Base-by-base conservation (phyloP, 441 rosid genomes). In the Erodium chrysanthum region DNA sequence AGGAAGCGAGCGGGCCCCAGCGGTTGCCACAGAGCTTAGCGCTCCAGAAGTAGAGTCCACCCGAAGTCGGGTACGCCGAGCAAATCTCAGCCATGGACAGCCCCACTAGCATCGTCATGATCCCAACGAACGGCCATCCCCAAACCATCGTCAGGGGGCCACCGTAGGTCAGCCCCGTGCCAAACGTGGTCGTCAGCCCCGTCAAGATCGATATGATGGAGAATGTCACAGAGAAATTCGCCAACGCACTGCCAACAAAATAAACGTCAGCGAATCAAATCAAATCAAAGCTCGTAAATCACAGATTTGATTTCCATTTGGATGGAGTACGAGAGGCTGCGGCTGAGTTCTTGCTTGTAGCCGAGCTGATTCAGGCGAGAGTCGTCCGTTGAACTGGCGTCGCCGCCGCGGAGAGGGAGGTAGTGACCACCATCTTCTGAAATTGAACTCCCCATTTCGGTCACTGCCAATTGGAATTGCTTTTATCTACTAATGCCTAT, bases 1-100 rank as follows among this genome's bases (percentile, higher is more conserved):
- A 87, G 42, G 85, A 83, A 64, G 88, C 84, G 31, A 77, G 14
- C 18, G 88, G 89, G 0, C 85, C 85, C 88, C 88, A 84, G 0
- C 40, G 9, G 3, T 46, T 42, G 17, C 85, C 84, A 31, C 82
- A 77, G 6, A 82, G 80, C 74, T 66, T 76, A 12, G 89, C 83
- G 44, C 85, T 85, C 89, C 92, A 87, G 67, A 74, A 82, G 67
- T 84, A 77, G 17, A 85, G 88, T 0, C 88, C 89, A 25, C 84
- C 85, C 0, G 86, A 77, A 9, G 86, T 82, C 0, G 89, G 92
- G 62, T 73, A 83, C 3, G 85, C 86, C 0, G 86, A 87, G 68
- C 84, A 85, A 37, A 85, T 85, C 84, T 87, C 86, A 2, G 89
- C 88, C 88, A 85, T 79, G 0, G 85, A 76, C 10, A 75, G 37